Evolutionary conservation across 371 early-diverging fungal species (phyloP), one percentile per base, ranked within the genome.

Genomic region (Neoconidiobolus thromboides): DNA sequence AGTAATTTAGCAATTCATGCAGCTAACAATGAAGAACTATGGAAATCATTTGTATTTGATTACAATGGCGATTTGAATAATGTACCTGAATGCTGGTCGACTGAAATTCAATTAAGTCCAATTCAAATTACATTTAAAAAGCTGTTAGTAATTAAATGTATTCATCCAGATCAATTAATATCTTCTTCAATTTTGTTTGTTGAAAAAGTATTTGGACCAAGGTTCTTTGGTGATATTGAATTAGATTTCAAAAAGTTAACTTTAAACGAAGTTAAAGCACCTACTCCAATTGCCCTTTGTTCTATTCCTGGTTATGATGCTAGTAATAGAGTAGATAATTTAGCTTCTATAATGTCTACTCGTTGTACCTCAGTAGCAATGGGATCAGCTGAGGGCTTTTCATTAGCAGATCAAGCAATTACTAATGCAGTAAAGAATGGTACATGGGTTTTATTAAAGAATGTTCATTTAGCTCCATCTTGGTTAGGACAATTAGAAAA

Each of bases 401-500:
- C 76, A 2, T 73, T 90, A 39, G 97, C 97, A 2, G 96, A 95
- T 55, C 77, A 82, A 65, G 95, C 93, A 2, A 92, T 98, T 58
- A 77, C 86, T 0, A 63, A 71, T 2, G 92, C 94, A 0, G 76
- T 79, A 62, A 86, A 86, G 73, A 77, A 76, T 7, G 96, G 96
- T 60, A 76, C 76, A 57, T 98, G 96, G 96, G 96, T 97, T 4
- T 75, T 98, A 68, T 76, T 98, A 60, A 95, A 96, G 76, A 98
- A 98, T 70, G 96, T 94, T 5, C 98, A 98, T 64, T 71, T 96
- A 55, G 91, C 95, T 12, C 82, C 93, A 0, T 67, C 82, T 1
- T 98, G 98, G 98, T 76, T 98, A 2, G 80, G 83, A 43, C 90
- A 90, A 68, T 77, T 98, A 1, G 97, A 97, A 72, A 98, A 97